Evolutionary conservation across 202 grass and related monocot genomes (phyloP).

Genomic region (Setaria viridis): DNA sequence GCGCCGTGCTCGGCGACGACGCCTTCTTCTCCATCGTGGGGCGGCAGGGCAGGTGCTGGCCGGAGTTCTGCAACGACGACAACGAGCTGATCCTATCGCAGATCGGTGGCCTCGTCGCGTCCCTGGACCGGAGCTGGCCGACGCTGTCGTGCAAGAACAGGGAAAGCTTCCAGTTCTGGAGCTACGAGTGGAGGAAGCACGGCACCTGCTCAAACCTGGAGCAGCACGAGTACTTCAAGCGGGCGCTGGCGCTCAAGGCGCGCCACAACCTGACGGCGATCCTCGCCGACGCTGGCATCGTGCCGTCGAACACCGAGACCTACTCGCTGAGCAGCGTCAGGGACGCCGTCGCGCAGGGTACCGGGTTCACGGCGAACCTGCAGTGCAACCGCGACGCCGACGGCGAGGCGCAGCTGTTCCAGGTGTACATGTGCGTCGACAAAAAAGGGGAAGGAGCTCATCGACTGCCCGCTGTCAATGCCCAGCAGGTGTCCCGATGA

Average conservation of each 20-base stretch:
- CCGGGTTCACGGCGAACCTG: slow-evolving; percentile 50
- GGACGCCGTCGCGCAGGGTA: slow-evolving; percentile 43
- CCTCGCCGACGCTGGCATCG: slow-evolving; percentile 62
- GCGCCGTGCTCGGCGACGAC: neutral
- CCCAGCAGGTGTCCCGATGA: slow-evolving; percentile 40
- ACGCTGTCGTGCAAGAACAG: slow-evolving; percentile 62
- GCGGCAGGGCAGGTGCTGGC: slow-evolving; percentile 46
- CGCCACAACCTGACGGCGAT: slow-evolving; percentile 52
- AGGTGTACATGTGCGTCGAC: slow-evolving; percentile 80
- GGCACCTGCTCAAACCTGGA: slow-evolving; percentile 70
- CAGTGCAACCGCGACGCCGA: slow-evolving; percentile 57
- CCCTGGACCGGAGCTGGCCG: slow-evolving; percentile 57
- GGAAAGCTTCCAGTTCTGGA: slow-evolving; percentile 65
- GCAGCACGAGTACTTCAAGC: slow-evolving; percentile 68
- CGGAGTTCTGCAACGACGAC: slow-evolving; percentile 43
- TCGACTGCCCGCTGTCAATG: slow-evolving; percentile 65
- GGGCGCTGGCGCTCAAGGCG: slow-evolving; percentile 57
- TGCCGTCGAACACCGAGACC: slow-evolving; percentile 52
- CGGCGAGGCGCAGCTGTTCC: slow-evolving; percentile 61
- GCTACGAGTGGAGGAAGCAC: slow-evolving; percentile 86
- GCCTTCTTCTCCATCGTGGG: neutral
- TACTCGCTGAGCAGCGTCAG: slow-evolving; percentile 53
- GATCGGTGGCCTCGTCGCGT: slow-evolving; percentile 54
- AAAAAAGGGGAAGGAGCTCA: slow-evolving; percentile 48
- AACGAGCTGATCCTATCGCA: slow-evolving; percentile 10